Percentiles rank a stretch among this genome's conserved stretches.
These are phyloP conservation scores for Prunus mume DNA, from an alignment of 306 rosid genomes.

Conservation along the genomic window DNA sequence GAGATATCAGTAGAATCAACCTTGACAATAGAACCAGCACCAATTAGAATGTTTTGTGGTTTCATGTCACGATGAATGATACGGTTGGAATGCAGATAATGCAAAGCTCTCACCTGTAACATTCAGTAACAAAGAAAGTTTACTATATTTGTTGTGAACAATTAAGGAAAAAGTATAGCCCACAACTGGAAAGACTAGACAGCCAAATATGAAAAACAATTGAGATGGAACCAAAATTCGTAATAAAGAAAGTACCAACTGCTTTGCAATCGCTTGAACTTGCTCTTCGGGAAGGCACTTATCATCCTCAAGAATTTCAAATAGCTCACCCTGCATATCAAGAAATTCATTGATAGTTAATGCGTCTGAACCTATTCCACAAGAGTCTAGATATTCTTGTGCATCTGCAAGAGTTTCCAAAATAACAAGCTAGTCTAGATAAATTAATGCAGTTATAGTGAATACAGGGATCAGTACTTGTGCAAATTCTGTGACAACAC, in stretches of 20 bases:
- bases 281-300: conserved; percentile 97
- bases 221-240: conserved; percentile 5
- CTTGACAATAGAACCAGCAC: conserved; percentile 95
- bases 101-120: conserved; percentile 83
- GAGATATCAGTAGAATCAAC: conserved; percentile 31
- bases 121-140: conserved; percentile 16
- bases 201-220: background rate
- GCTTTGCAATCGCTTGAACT: conserved; percentile 98
- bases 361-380: conserved; percentile 10
- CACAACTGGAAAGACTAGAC: background rate
- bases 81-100: conserved; percentile 94
- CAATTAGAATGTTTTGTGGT: conserved; percentile 98
- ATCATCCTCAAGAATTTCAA: conserved; percentile 99
- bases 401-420: conserved; percentile 7
- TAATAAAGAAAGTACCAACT: conserved; percentile 58
- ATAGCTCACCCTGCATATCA: conserved; percentile 76
- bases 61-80: conserved; percentile 98
- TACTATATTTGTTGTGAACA: background rate
- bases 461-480: conserved; percentile 55
- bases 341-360: conserved; percentile 16
- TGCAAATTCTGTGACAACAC: conserved; percentile 96
- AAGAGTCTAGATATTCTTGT: background rate
- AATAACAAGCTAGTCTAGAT: background rate
- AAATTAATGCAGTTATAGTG: conserved; percentile 15
- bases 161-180: background rate